These are phyloP conservation scores for Skeletonema costatum DNA, from an alignment of 108 stramenopile species.

Conservation along the genomic window DNA sequence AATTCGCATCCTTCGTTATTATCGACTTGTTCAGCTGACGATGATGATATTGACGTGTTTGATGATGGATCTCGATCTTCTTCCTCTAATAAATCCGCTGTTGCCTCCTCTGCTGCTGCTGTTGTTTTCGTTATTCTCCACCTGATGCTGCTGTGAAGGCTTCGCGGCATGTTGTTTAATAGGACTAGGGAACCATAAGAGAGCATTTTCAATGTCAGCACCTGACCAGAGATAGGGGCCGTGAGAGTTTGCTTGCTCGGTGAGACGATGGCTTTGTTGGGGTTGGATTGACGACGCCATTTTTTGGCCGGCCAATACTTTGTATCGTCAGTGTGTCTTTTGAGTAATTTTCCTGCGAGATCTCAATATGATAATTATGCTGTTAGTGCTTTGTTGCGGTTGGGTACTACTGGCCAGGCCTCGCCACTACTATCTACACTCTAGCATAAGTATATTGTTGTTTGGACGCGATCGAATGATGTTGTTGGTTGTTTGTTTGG, in stretches of 20 bases:
- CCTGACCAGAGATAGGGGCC: constrained; percentile 44
- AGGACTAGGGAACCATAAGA: constrained; percentile 28
- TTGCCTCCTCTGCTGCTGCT: not conserved
- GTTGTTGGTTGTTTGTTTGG: no score
- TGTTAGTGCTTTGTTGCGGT: no score
- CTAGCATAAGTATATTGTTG: no score
- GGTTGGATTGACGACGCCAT: no score
- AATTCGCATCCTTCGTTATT: constrained; percentile 22
- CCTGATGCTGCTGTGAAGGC: not conserved
- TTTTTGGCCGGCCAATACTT: no score
- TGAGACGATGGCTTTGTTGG: not conserved
- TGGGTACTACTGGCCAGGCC: no score
- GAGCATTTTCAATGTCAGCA: constrained; percentile 40
- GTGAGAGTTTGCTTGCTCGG: constrained; percentile 27
- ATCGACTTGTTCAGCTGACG: not conserved
- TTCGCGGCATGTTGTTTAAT: not conserved
- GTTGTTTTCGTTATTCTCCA: not conserved
- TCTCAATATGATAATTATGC: no score
- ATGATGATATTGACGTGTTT: no score
- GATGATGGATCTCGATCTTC: not conserved
- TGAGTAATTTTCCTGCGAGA: no score
- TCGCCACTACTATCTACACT: no score
- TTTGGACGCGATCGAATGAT: no score
- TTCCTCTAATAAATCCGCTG: not conserved
- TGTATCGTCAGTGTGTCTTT: no score